A percentile compares a stretch with the other conserved stretches of the same genome.
These are phyloP conservation scores for Sisymbrium irio DNA, from an alignment of 345 rosid genomes.

Conservation along the genomic window DNA sequence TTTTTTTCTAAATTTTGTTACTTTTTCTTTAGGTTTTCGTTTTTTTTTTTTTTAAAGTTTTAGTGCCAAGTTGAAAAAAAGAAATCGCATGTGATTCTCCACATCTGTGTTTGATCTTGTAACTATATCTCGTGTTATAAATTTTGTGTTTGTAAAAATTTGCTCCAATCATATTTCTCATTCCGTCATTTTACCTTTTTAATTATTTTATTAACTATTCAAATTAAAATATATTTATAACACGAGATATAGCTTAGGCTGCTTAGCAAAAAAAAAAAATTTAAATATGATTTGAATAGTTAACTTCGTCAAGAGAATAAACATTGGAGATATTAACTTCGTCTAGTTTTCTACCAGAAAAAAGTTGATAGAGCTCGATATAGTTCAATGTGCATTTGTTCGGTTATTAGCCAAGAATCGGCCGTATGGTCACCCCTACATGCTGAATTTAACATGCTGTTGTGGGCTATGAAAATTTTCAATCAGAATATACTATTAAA, in stretches of 20 bases:
- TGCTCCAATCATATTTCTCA: background rate
- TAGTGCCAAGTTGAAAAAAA: background rate
- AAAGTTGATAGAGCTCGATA: background rate
- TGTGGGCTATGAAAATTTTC: background rate
- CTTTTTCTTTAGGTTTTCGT: background rate
- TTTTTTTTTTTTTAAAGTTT: background rate
- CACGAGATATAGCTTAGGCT: too few species aligned
- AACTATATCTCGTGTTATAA: slow-evolving; percentile 20
- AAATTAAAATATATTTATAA: too few species aligned
- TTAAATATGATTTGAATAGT: too few species aligned
- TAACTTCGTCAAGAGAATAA: too few species aligned
- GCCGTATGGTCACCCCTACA: background rate
- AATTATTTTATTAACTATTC: background rate
- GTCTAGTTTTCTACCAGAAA: background rate
- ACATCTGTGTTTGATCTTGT: slow-evolving; percentile 16
- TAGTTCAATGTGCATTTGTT: background rate
- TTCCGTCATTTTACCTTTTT: background rate
- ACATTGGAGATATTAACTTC: background rate
- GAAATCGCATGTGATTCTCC: slow-evolving; percentile 9
- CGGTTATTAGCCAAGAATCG: background rate
- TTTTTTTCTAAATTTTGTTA: background rate
- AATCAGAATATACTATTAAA: too few species aligned
- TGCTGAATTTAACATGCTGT: background rate
- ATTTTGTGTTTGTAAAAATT: slow-evolving; percentile 16
- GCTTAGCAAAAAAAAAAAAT: too few species aligned